Conservation (phyloP, 2,329 filamentous ascomycete genomes). For the Trichoderma koningii region DNA sequence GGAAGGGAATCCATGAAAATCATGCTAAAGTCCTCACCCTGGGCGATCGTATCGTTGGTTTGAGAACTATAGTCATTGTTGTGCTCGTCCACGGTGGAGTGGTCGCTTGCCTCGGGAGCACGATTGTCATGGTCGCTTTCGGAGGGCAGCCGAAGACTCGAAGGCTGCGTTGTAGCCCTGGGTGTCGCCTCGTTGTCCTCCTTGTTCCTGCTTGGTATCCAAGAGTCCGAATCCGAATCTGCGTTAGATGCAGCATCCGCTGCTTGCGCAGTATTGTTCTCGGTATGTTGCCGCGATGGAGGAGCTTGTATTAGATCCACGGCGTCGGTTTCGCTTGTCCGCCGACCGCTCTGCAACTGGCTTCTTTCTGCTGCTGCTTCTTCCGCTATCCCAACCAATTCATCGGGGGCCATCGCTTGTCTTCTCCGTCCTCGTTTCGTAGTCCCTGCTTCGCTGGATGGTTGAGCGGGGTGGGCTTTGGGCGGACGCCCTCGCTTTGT, state of each 20-base stretch:
- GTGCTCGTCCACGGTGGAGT: constrained; percentile 40
- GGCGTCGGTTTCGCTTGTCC: constrained; percentile 34
- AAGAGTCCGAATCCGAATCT: constrained; percentile 39
- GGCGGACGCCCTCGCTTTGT: constrained; percentile 38
- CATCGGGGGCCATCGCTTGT: constrained; percentile 35
- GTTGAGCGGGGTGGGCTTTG: constrained; percentile 35
- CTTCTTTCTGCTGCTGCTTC: constrained; percentile 30
- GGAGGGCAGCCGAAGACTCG: constrained; percentile 27
- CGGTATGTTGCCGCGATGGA: constrained; percentile 16
- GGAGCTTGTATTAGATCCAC: constrained; percentile 38
- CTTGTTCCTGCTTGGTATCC: constrained; percentile 33
- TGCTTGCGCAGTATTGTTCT: not conserved
- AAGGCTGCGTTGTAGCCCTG: constrained; percentile 31
- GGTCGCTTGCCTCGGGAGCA: constrained; percentile 39
- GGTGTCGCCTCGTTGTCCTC: constrained; percentile 43
- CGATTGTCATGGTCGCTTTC: constrained; percentile 35
- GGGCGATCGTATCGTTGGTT: constrained; percentile 47
- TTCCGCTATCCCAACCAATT: constrained; percentile 35
- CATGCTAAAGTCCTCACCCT: constrained; percentile 62
- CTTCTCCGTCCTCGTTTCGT: constrained; percentile 30
- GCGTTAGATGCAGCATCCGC: constrained; percentile 17
- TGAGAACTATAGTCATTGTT: constrained; percentile 31
- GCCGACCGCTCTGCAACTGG: constrained; percentile 26
- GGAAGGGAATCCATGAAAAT: constrained; percentile 59
- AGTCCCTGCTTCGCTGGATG: constrained; percentile 34